phyloP scores from a whole-genome alignment of 1,284 basidiomycete genomes.

The Rhodotorula sp. region DNA sequence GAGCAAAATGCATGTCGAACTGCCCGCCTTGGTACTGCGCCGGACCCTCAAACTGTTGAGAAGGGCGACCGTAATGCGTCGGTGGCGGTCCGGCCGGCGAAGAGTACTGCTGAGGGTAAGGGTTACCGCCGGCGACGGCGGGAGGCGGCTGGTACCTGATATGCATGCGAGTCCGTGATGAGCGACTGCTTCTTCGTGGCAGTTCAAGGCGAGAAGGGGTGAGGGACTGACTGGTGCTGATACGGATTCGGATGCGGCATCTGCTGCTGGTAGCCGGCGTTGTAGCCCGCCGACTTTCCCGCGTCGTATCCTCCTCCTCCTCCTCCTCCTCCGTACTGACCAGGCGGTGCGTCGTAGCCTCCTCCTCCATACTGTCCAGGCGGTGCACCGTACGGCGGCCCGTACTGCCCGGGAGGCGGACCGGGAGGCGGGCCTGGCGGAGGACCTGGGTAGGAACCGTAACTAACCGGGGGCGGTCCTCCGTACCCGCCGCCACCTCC shows the following conservation, averaged over 20 bases:
- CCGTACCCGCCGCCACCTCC: background rate
- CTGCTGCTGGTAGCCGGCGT: conserved; percentile 8
- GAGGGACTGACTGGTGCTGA: conserved; percentile 20
- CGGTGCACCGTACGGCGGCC: conserved; percentile 10
- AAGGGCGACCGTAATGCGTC: conserved; percentile 37
- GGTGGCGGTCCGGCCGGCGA: conserved; percentile 26
- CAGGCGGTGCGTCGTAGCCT: background rate
- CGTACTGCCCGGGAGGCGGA: conserved; percentile 12
- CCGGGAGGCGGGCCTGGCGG: conserved; percentile 4
- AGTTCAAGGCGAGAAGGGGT: no score
- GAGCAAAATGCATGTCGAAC: conserved; percentile 35
- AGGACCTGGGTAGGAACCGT: conserved; percentile 5
- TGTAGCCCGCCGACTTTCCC: conserved; percentile 13
- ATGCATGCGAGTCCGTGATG: background rate
- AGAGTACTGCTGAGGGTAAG: conserved; percentile 24
- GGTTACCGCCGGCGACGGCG: conserved; percentile 8
- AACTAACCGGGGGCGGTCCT: background rate
- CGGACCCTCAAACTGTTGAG: conserved; percentile 32
- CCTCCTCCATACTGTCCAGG: conserved; percentile 10
- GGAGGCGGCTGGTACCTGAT: conserved; percentile 27
- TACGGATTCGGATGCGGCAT: conserved; percentile 23
- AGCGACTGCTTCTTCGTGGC: no score
- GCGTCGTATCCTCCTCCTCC: no score
- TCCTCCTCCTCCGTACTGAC: background rate
- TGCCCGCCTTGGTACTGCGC: conserved; percentile 41